Percentiles rank a stretch among this genome's conserved stretches.
phyloP scores from a whole-genome alignment of 306 rosid species.

The Cercis canadensis region DNA sequence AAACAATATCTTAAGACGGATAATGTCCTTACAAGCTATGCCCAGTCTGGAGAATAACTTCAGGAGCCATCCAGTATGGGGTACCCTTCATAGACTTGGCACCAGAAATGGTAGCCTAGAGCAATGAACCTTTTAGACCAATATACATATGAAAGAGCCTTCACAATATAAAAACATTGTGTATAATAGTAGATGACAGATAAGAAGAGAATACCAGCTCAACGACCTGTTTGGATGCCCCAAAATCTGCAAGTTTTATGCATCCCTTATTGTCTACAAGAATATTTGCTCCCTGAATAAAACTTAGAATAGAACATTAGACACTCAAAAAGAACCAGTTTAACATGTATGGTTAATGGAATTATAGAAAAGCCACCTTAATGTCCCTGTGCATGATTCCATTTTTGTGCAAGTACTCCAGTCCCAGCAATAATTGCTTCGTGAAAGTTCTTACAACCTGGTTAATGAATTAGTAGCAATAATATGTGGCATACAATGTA shows the following conservation, averaged over 20 bases:
- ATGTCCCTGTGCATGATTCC: constrained; percentile 99
- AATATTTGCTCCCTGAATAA: constrained; percentile 95
- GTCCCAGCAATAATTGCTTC: constrained; percentile 85
- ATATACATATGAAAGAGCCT: constrained; percentile 23
- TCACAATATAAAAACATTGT: constrained; percentile 26
- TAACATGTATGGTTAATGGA: constrained; percentile 18
- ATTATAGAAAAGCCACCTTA: constrained; percentile 60
- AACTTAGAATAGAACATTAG: constrained; percentile 28
- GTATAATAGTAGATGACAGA: constrained; percentile 25
- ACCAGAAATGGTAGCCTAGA: constrained; percentile 96
- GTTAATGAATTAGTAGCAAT: constrained; percentile 40
- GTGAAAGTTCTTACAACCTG: constrained; percentile 94
- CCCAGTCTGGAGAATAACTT: constrained; percentile 98
- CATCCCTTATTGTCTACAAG: constrained; percentile 99
- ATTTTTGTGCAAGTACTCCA: constrained; percentile 91
- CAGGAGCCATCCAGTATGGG: constrained; percentile 99
- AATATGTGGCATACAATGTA: constrained; percentile 4
- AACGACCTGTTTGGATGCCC: constrained; percentile 97
- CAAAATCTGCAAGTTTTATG: constrained; percentile 99
- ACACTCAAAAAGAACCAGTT: constrained; percentile 21
- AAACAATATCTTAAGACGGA: constrained; percentile 35
- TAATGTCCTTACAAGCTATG: constrained; percentile 92
- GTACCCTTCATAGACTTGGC: constrained; percentile 99
- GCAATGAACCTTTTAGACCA: constrained; percentile 37
- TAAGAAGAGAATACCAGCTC: constrained; percentile 77